These are phyloP conservation scores for Tricholoma hemisulphureum DNA, from an alignment of 768 basidiomycete species.

Conservation along the genomic window DNA sequence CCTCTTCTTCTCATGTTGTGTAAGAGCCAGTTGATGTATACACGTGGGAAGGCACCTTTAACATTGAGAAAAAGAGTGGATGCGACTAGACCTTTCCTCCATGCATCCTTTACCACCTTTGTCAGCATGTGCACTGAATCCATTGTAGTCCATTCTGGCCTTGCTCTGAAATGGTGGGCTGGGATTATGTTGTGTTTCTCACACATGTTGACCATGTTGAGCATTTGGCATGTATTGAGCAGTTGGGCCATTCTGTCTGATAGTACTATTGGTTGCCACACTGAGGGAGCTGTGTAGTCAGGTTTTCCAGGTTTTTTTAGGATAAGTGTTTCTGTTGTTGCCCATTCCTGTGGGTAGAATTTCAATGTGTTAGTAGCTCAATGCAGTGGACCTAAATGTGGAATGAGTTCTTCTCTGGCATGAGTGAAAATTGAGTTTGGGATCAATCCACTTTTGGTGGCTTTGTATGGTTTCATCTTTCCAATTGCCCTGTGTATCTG, in stretches of 20 bases:
- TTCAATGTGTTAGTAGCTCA: too few relatives aligned
- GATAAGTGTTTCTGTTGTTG: background rate
- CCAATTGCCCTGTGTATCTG: too few relatives aligned
- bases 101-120: constrained; percentile 34
- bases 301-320: too few relatives aligned
- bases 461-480: background rate
- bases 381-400: too few relatives aligned
- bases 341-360: background rate
- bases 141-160: constrained; percentile 27
- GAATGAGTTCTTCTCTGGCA: too few relatives aligned
- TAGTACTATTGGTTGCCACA: background rate
- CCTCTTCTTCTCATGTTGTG: too few relatives aligned
- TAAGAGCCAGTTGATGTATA: background rate
- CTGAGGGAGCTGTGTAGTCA: background rate
- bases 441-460: background rate
- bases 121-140: constrained; percentile 32
- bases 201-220: background rate
- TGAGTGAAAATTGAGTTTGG: background rate
- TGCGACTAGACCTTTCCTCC: constrained; percentile 25
- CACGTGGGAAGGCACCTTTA: constrained; percentile 11
- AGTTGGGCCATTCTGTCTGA: background rate
- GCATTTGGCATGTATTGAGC: background rate
- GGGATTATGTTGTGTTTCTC: constrained; percentile 3
- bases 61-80: constrained; percentile 29
- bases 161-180: constrained; percentile 26